Evolutionary conservation across 805 yeast genomes (phyloP).

Genomic region (Schwanniomyces polymorphus): DNA sequence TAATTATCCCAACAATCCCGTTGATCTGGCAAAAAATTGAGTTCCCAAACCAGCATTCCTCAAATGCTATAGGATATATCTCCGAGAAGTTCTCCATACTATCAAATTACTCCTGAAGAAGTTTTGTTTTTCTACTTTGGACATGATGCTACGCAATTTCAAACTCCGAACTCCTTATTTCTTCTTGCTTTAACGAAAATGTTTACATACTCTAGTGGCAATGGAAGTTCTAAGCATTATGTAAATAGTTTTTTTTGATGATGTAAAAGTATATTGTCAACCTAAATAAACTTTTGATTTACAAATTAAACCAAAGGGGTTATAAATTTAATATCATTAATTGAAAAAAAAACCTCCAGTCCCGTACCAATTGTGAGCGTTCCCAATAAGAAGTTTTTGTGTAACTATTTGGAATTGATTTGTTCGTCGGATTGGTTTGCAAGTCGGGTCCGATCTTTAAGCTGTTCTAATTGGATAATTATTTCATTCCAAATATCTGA

Average conservation of each 20-base stretch:
- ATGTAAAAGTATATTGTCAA: background rate
- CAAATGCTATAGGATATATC: background rate
- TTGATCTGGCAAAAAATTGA: background rate
- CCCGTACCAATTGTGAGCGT: background rate
- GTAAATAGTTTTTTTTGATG: conserved; percentile 1
- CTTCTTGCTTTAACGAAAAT: background rate
- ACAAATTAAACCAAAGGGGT: background rate
- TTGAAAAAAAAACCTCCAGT: conserved; percentile 1
- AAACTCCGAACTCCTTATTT: conserved; percentile 1
- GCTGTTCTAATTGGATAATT: background rate
- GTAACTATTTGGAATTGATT: background rate
- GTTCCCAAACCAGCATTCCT: background rate
- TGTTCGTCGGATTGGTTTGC: background rate
- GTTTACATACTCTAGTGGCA: conserved; percentile 11
- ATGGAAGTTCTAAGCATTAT: conserved; percentile 12
- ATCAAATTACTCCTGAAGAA: background rate
- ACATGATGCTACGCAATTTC: background rate
- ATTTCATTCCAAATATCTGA: background rate
- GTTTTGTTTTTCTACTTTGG: background rate
- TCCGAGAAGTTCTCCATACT: background rate
- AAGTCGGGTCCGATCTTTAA: background rate
- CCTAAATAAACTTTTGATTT: background rate
- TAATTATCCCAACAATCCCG: background rate
- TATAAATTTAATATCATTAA: background rate
- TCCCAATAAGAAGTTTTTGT: background rate